Evolutionary conservation across 202 grass and related monocot species (phyloP), one percentile per base, ranked within the genome.

Genomic region (Setaria italica): DNA sequence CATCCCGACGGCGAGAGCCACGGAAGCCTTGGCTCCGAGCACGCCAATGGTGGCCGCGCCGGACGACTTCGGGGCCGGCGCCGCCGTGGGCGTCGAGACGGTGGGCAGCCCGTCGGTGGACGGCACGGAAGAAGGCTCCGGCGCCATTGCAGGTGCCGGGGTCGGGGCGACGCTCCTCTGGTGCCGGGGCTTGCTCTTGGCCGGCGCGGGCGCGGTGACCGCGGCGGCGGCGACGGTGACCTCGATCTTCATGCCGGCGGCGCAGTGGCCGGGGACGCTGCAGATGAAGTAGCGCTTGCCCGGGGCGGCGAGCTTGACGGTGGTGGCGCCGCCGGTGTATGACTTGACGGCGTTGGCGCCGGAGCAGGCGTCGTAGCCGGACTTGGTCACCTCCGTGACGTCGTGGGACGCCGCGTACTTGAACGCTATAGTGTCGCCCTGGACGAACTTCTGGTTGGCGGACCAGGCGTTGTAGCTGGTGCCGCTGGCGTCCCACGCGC

Each of bases 261-360:
- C 46, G 88, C 94, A 94, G 87, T 94, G 94, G 19, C 90, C 94
- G 11, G 92, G 74, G 15, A 90, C 9, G 49, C 80, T 78, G 77
- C 91, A 97, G 87, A 97, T 94, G 90, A 97, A 97, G 83, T 97
- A 92, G 33, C 5, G 67, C 80, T 89, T 94, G 11, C 94, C 91
- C 4, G 91, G 62, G 14, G 59, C 11, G 45, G 68, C 0, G 54
- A 97, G 90, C 80, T 87, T 85, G 55, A 94, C 20, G 48, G 77
- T 59, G 71, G 88, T 89, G 80, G 12, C 55, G 73, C 88, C 83
- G 34, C 69, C 90, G 9, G 72, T 84, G 86, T 87, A 79, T 11
- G 88, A 85, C 53, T 57, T 78, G 46, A 94, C 0, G 19, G 88
- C 11, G 54, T 37, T 90, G 85, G 20, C 64, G 43, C 62, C 83